Conservation (phyloP, 2,329 filamentous ascomycete species). For the Aureobasidium sp. region DNA sequence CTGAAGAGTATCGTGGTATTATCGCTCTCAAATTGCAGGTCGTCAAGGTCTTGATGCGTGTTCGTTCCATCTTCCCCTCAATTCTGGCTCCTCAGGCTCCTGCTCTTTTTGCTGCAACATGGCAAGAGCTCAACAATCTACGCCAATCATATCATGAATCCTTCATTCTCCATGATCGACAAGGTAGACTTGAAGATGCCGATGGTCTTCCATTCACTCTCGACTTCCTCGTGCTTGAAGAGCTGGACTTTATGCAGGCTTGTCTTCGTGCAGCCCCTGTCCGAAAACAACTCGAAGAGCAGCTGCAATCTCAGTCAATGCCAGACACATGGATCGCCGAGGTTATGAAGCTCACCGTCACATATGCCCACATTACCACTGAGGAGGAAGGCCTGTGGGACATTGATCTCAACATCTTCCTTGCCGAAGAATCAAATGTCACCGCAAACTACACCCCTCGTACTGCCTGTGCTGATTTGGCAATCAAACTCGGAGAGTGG, state of each 20-base stretch:
- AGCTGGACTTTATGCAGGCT: constrained; percentile 89
- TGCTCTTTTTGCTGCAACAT: constrained; percentile 75
- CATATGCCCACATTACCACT: constrained; percentile 80
- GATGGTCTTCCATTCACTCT: constrained; percentile 91
- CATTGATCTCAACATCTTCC: constrained; percentile 89
- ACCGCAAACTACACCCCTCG: constrained; percentile 94
- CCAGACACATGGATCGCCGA: constrained; percentile 76
- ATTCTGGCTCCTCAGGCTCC: constrained; percentile 78
- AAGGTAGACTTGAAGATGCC: constrained; percentile 81
- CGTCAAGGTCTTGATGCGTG: constrained; percentile 83
- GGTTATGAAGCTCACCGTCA: constrained; percentile 76
- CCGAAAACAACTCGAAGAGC: constrained; percentile 76
- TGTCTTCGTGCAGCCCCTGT: constrained; percentile 84
- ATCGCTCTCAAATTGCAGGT: constrained; percentile 87
- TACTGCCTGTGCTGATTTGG: constrained; percentile 82
- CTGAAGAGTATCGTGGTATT: constrained; percentile 69
- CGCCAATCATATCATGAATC: constrained; percentile 69
- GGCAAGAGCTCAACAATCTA: constrained; percentile 75
- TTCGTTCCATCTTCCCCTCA: constrained; percentile 74
- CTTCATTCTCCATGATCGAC: constrained; percentile 78
- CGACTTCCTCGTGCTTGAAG: constrained; percentile 87
- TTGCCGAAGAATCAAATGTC: constrained; percentile 90
- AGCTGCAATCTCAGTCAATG: constrained; percentile 58
- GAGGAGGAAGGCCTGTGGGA: constrained; percentile 97
- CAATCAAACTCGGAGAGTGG: constrained; percentile 92